These are phyloP conservation scores for Cryphonectria parasitica DNA, from an alignment of 2,329 filamentous ascomycete genomes.

Conservation along the genomic window DNA sequence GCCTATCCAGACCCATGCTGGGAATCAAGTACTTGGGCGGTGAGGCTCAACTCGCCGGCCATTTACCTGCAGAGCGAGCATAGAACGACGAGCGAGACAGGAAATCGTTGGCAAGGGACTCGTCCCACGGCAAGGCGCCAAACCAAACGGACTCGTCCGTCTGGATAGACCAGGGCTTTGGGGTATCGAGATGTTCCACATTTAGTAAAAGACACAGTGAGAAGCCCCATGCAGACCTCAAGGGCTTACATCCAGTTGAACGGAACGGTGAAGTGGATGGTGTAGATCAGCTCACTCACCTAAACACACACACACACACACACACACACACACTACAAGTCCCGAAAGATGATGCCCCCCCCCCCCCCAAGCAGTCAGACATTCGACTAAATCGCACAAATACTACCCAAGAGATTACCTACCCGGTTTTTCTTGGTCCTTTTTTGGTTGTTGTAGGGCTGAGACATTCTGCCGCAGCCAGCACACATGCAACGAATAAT, in stretches of 20 bases:
- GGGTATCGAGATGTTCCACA: background rate
- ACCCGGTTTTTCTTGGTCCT: too few species aligned
- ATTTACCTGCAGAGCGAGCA: too few species aligned
- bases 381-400: background rate
- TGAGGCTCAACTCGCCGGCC: too few species aligned
- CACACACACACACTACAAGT: background rate
- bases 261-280: background rate
- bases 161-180: background rate
- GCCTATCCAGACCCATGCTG: too few species aligned
- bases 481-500: background rate
- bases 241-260: conserved; percentile 1
- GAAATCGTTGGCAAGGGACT: too few species aligned
- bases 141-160: background rate
- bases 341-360: background rate
- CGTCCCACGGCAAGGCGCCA: too few species aligned
- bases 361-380: too few species aligned
- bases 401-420: background rate
- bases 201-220: background rate
- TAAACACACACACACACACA: background rate
- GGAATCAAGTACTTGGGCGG: too few species aligned
- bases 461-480: conserved; percentile 5
- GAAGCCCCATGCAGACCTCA: conserved; percentile 1
- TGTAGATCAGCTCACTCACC: conserved; percentile 12
- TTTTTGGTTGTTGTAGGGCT: too few species aligned
- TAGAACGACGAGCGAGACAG: too few species aligned